These are phyloP conservation scores for Schizopora paradoxa DNA, from an alignment of 1,284 basidiomycete genomes.

Conservation along the genomic window DNA sequence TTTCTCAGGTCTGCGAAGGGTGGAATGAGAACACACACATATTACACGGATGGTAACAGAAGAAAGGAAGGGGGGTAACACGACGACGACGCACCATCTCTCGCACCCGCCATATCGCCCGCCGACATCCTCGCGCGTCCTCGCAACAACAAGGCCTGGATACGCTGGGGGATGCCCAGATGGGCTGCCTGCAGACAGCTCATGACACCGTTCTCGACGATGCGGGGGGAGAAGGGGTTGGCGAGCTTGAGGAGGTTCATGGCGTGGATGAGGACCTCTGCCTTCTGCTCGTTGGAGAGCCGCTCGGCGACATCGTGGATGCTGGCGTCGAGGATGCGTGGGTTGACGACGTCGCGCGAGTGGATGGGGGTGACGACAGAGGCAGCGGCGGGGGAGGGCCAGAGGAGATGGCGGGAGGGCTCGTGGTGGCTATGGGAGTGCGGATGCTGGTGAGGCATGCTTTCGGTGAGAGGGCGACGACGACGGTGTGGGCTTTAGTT, in stretches of 20 bases:
- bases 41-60: conserved; percentile 18
- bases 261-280: conserved; percentile 58
- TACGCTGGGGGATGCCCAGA: conserved; percentile 45
- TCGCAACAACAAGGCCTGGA: conserved; percentile 57
- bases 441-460: conserved; percentile 13
- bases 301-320: conserved; percentile 56
- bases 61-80: neutral
- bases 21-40: conserved; percentile 5
- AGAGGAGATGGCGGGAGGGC: conserved; percentile 12
- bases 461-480: no score
- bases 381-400: conserved; percentile 2
- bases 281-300: conserved; percentile 59
- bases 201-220: conserved; percentile 70
- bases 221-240: conserved; percentile 49
- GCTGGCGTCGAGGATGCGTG: conserved; percentile 65
- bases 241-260: conserved; percentile 46
- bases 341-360: conserved; percentile 68
- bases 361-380: conserved; percentile 28
- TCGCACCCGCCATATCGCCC: conserved; percentile 54
- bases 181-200: conserved; percentile 57
- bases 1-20: conserved; percentile 51
- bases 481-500: no score
- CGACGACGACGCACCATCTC: conserved; percentile 47
- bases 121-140: conserved; percentile 56
- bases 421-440: conserved; percentile 18